Evolutionary conservation across 306 rosid genomes (phyloP).

Genomic region (Morella rubra): DNA sequence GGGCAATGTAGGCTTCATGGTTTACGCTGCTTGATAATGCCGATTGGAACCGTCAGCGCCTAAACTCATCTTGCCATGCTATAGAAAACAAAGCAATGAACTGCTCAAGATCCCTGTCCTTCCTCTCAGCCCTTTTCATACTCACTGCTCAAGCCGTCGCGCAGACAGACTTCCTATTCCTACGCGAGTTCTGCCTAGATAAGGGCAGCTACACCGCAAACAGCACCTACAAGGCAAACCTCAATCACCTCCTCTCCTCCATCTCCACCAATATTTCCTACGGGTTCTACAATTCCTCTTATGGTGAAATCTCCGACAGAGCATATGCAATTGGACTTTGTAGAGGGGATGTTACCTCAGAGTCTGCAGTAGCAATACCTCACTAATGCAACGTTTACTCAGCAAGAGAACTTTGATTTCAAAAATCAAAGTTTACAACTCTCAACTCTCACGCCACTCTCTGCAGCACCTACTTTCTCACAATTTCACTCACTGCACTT

Average conservation of each 20-base stretch:
- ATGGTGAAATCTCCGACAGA: conserved; percentile 38
- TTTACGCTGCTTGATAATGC: no score
- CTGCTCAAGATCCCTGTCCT: conserved; percentile 15
- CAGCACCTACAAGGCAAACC: conserved; percentile 46
- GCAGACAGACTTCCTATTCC: conserved; percentile 25
- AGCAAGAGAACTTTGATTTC: no score
- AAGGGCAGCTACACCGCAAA: conserved; percentile 47
- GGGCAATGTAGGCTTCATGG: no score
- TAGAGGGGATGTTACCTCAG: conserved; percentile 42
- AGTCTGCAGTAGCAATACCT: background rate
- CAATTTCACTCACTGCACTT: no score
- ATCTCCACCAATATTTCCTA: conserved; percentile 29
- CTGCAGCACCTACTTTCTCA: no score
- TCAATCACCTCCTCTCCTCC: conserved; percentile 42
- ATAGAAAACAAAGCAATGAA: conserved; percentile 7
- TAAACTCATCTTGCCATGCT: background rate
- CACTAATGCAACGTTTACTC: no score
- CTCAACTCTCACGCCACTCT: no score
- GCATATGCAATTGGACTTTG: conserved; percentile 46
- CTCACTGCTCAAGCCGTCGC: conserved; percentile 27
- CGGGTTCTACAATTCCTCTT: conserved; percentile 43
- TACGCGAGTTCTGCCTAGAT: background rate
- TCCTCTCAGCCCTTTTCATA: conserved; percentile 12
- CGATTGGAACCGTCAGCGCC: background rate
- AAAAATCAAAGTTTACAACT: no score